Conservation (phyloP, 352 stramenopile species). For the Globisporangium spinosum region DNA sequence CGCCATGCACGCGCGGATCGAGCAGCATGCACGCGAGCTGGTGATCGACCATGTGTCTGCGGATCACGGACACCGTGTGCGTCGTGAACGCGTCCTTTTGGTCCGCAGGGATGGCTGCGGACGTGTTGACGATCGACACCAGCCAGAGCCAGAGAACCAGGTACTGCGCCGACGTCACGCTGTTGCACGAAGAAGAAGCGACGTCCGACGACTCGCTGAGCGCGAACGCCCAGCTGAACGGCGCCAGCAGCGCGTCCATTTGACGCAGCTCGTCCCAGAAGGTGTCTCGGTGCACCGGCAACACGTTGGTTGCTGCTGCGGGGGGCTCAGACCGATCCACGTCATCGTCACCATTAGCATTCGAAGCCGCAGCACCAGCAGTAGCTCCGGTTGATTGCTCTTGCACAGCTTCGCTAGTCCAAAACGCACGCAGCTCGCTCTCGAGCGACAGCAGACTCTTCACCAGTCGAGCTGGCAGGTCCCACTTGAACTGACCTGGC, state of each 20-base stretch:
- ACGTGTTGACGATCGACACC: constrained; percentile 21
- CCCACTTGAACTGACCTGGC: constrained; percentile 13
- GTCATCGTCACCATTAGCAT: no score
- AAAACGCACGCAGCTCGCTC: constrained; percentile 22
- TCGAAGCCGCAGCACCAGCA: no score
- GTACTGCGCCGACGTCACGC: constrained; percentile 36
- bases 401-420: constrained; percentile 11
- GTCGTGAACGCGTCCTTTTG: constrained; percentile 14
- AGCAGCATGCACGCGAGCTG: constrained; percentile 45
- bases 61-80: constrained; percentile 15
- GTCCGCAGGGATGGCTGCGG: constrained; percentile 15
- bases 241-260: constrained; percentile 35
- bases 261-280: constrained; percentile 35
- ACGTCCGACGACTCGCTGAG: constrained; percentile 29
- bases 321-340: no score
- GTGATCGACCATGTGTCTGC: constrained; percentile 23
- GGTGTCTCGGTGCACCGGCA: constrained; percentile 14
- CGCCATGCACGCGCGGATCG: constrained; percentile 40
- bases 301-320: background rate
- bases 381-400: background rate
- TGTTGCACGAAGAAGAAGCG: background rate
- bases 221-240: constrained; percentile 42
- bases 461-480: constrained; percentile 19
- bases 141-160: constrained; percentile 50
- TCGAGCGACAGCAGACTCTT: constrained; percentile 29